phyloP scores from a whole-genome alignment of 441 rosid genomes.

The Corymbia calophylla region DNA sequence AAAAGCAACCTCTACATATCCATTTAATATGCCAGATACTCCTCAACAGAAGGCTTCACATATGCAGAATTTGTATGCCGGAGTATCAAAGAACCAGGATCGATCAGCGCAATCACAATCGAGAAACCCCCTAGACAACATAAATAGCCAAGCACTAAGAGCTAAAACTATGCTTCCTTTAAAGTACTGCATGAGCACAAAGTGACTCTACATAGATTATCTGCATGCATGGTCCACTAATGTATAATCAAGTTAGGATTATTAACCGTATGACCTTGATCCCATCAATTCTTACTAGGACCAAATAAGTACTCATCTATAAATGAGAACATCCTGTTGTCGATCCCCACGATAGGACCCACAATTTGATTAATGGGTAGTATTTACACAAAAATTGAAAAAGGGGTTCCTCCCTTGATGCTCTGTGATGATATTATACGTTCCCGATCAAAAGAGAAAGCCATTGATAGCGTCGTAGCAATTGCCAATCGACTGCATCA shows the following conservation, averaged over 20 bases:
- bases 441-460: not conserved
- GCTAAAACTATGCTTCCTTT: not conserved
- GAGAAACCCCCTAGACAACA: not conserved
- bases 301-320: not conserved
- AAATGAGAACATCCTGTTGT: not conserved
- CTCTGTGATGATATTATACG: not conserved
- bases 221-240: not conserved
- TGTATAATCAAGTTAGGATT: not conserved
- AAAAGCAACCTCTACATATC: not conserved
- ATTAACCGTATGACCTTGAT: not conserved
- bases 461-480: not conserved
- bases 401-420: not conserved
- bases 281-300: not conserved
- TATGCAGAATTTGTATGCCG: not conserved
- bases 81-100: not conserved
- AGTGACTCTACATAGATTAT: not conserved
- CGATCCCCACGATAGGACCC: not conserved
- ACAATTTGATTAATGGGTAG: not conserved
- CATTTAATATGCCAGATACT: not conserved
- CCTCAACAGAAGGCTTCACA: not conserved
- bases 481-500: not conserved
- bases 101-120: not conserved
- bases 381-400: not conserved
- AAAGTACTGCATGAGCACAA: not conserved
- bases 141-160: not conserved